Evolutionary conservation across 1,139 yeast genomes (phyloP).

Genomic region (Candida labiduridarum): DNA sequence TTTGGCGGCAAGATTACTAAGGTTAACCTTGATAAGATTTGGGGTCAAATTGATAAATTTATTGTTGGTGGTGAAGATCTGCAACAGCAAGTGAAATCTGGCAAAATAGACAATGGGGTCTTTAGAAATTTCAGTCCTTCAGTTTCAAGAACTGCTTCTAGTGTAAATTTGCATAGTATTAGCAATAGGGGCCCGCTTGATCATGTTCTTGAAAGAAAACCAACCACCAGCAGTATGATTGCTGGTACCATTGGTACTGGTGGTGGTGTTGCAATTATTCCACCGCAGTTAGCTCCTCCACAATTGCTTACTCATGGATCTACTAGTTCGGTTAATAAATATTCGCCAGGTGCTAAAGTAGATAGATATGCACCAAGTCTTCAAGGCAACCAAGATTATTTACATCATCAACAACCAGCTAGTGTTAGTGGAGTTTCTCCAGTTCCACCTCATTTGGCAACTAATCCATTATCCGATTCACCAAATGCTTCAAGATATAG

Average conservation of each 20-base stretch:
- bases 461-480: not conserved
- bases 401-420: not conserved
- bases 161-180: conserved; percentile 38
- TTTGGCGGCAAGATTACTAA: conserved; percentile 64
- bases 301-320: conserved; percentile 20
- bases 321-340: conserved; percentile 20
- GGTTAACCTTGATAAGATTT: conserved; percentile 80
- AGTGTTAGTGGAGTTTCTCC: not conserved
- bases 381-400: not conserved
- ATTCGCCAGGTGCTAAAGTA: conserved; percentile 18
- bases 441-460: not conserved
- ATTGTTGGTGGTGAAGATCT: conserved; percentile 93
- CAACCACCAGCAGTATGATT: not conserved
- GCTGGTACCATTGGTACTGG: not conserved
- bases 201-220: conserved; percentile 10
- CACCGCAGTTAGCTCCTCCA: conserved; percentile 13
- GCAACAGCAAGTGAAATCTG: conserved; percentile 26
- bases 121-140: conserved; percentile 76
- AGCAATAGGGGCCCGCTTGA: conserved; percentile 1
- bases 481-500: conserved; percentile 1
- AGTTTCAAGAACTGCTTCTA: conserved; percentile 56
- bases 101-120: conserved; percentile 51
- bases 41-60: conserved; percentile 89
- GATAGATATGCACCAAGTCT: conserved; percentile 29
- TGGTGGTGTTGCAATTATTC: not conserved